phyloP scores from a whole-genome alignment of 441 rosid genomes.

The Euphorbia corollata region DNA sequence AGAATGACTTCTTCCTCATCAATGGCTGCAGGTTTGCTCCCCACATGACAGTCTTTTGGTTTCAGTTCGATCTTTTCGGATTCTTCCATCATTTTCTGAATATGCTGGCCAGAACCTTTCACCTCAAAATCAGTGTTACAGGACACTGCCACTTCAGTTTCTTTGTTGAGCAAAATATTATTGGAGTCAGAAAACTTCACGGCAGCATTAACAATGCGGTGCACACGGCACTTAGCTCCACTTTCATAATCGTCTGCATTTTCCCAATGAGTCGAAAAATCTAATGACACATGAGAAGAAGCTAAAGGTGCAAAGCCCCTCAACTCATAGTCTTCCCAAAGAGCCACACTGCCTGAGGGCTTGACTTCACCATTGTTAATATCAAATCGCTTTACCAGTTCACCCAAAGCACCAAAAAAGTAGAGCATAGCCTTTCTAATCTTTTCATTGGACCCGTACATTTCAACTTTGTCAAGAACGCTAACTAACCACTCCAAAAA shows the following conservation, averaged over 20 bases:
- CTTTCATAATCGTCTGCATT: conserved; percentile 33
- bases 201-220: conserved; percentile 50
- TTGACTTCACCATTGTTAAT: conserved; percentile 20
- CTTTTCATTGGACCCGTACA: conserved; percentile 38
- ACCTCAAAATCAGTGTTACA: conserved; percentile 7
- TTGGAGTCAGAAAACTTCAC: conserved; percentile 41
- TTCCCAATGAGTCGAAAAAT: conserved; percentile 46
- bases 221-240: conserved; percentile 42
- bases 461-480: conserved; percentile 37
- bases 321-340: conserved; percentile 90
- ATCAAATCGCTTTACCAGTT: conserved; percentile 40
- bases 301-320: conserved; percentile 65
- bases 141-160: conserved; percentile 21
- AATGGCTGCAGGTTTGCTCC: conserved; percentile 30
- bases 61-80: conserved; percentile 28
- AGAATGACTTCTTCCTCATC: conserved; percentile 97
- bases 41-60: conserved; percentile 18
- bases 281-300: conserved; percentile 33
- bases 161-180: conserved; percentile 12
- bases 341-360: conserved; percentile 31
- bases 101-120: conserved; percentile 21
- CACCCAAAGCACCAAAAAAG: conserved; percentile 46
- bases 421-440: conserved; percentile 40
- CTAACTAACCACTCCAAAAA: conserved; percentile 63
- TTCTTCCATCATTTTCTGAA: conserved; percentile 16